Base-by-base conservation (phyloP, 2,329 filamentous ascomycete genomes). In the Xylariaceae sp. region DNA sequence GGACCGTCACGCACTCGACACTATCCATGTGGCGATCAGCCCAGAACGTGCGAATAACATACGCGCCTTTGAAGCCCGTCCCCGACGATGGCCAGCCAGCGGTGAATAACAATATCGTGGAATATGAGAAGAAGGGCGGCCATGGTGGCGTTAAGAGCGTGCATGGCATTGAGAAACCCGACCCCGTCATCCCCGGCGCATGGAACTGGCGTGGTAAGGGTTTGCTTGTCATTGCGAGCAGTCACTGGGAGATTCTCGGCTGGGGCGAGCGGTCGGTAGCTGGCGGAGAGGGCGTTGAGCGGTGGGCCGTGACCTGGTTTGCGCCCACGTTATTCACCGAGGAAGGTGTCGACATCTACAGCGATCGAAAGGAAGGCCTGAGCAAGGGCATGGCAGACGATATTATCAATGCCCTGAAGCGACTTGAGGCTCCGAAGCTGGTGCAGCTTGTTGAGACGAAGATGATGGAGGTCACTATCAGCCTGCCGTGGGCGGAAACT, bases 221-320 rank as follows among this genome's bases (percentile, higher is more conserved):
- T 8, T 81, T 79, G 80, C 71, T 95, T 57, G 80, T 79, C 67
- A 84, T 92, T 61, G 86, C 88, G 22, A 80, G 76, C 15, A 86
- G 81, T 43, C 84, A 89, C 65, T 95, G 90, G 90, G 88, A 95
- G 76, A 73, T 94, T 1, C 70, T 95, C 16, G 89, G 86, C 2
- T 92, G 83, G 77, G 89, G 89, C 5, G 80, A 86, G 66, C 67
- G 69, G 19, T 63, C 66, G 32, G 61, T 71, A 12, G 5, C 48
- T 2, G 15, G 18, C 22, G 67, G 64, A 1, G 64, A 59, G 5
- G 65, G 56, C 8, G 68, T 63, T 45, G 80, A 83, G 69, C 77
- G 79, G 62, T 95, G 88, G 88, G 83, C 81, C 1, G 88, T 95
- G 13, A 95, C 88, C 4, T 92, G 86, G 78, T 95, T 95, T 70